Evolutionary conservation across 2,329 filamentous ascomycete genomes (phyloP).

Genomic region (Sporothrix curviconia): DNA sequence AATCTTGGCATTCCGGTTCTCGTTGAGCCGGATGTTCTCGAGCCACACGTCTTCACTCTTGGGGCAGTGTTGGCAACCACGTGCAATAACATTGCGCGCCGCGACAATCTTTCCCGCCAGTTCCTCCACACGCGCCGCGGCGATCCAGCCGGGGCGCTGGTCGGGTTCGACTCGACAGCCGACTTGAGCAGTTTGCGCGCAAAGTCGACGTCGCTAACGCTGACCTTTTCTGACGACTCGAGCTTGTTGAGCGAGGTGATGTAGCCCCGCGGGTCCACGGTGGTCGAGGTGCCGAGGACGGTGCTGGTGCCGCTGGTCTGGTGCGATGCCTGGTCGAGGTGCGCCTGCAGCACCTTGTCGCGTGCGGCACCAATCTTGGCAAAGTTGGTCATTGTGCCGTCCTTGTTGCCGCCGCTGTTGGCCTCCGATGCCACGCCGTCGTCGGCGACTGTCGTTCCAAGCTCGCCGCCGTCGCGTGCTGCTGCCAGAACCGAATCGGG

Average conservation of each 20-base stretch:
- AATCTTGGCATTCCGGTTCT: conserved; percentile 87
- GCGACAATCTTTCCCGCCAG: conserved; percentile 86
- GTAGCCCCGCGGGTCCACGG: conserved; percentile 91
- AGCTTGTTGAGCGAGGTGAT: conserved; percentile 84
- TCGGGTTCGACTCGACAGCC: conserved; percentile 93
- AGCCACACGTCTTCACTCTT: conserved; percentile 95
- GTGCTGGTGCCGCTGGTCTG: conserved; percentile 64
- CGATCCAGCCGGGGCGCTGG: conserved; percentile 96
- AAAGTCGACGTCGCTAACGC: conserved; percentile 91
- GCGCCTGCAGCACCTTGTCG: conserved; percentile 89
- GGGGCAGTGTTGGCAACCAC: conserved; percentile 84
- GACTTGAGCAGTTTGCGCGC: conserved; percentile 90
- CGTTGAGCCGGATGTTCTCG: conserved; percentile 89
- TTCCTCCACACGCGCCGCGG: conserved; percentile 85
- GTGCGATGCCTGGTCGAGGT: conserved; percentile 64
- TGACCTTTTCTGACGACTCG: conserved; percentile 71
- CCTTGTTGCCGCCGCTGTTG: conserved; percentile 35
- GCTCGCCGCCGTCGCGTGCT: conserved; percentile 70
- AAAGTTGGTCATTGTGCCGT: conserved; percentile 96
- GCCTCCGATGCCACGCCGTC: conserved; percentile 52
- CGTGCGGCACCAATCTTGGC: conserved; percentile 93
- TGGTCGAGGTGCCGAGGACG: conserved; percentile 74
- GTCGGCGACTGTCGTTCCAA: conserved; percentile 82
- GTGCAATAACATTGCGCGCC: conserved; percentile 78
- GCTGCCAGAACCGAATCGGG: conserved; percentile 92